phyloP scores from a whole-genome alignment of 1,139 yeast species.

The Pichia sp. region DNA sequence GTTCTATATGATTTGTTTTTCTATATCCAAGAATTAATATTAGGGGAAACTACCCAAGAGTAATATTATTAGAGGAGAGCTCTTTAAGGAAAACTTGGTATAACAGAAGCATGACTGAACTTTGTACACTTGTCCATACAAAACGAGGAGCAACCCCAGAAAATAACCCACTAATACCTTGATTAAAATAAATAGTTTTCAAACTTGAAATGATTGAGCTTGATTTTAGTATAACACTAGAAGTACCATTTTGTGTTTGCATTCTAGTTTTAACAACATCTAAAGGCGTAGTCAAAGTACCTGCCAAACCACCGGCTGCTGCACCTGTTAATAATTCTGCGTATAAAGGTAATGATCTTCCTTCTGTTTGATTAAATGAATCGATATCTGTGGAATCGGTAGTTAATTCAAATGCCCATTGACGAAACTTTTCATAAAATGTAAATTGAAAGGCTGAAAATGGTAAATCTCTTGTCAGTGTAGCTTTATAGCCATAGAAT shows the following conservation, averaged over 20 bases:
- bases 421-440: constrained; percentile 81
- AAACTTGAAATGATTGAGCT: constrained; percentile 62
- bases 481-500: constrained; percentile 89
- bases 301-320: constrained; percentile 94
- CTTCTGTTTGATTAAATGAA: constrained; percentile 7
- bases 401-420: constrained; percentile 44
- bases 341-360: constrained; percentile 44
- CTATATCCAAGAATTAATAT: too few species aligned
- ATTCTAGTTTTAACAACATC: constrained; percentile 93
- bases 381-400: background rate
- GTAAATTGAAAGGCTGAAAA: constrained; percentile 95
- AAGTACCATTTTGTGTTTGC: constrained; percentile 56
- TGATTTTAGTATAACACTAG: constrained; percentile 33
- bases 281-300: constrained; percentile 51
- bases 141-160: constrained; percentile 95
- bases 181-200: constrained; percentile 57
- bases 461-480: constrained; percentile 84
- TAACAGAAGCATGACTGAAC: constrained; percentile 85
- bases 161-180: constrained; percentile 76
- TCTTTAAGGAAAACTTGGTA: constrained; percentile 58
- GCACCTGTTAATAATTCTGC: constrained; percentile 84
- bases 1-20: too few species aligned
- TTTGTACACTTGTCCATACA: constrained; percentile 94
- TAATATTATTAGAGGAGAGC: constrained; percentile 13
- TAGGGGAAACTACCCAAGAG: background rate